Evolutionary conservation across 2,329 filamentous ascomycete genomes (phyloP), one percentile per base, ranked within the genome.

Genomic region (Cadophora luteo-olivacea): DNA sequence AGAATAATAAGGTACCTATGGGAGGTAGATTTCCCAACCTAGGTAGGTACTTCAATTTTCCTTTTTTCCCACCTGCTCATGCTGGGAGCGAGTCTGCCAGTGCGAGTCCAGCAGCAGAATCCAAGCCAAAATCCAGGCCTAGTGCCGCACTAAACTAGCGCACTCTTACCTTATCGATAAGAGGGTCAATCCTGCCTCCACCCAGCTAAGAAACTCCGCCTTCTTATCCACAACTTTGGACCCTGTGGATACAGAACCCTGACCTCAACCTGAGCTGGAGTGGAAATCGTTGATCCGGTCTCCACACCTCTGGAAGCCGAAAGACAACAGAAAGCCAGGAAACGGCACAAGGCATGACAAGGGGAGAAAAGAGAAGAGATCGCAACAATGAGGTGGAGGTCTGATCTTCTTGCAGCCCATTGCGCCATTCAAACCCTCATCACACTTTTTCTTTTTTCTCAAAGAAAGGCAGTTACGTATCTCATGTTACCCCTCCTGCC

Each of bases 111-210:
- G 29, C 25, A 32, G 52, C 32, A 33, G 52, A 45, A 6, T 19
- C 11, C 2, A 49, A 8, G n/a, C 6, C 25, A 9, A 55, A 55
- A 5, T 32, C 52, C 2, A 32, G 19, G 0, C 16, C 14, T 33
- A 55, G 52, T n/a, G 52, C n/a, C 6, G 7, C 52, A 16, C 52
- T 55, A 55, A 19, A 4, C 16, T 45, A 55, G 52, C 52, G 29
- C 33, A 4, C 3, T 55, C 52, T 55, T 55, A 55, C 33, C 52
- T 55, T 55, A 55, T 55, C 52, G 52, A 55, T 55, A 55, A 55
- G 52, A 16, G 25, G 25, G 52, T 6, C 14, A 33, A n/a, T 32
- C 52, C 25, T 32, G 25, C 29, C 45, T 22, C 19, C 45, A n/a
- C 45, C 6, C 45, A 49, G n/a, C n/a, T n/a, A n/a, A n/a, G n/a